A percentile compares a stretch with the other conserved stretches of the same genome.
These are phyloP conservation scores for Primulina huaijiensis DNA, from an alignment of 257 asterid species.

Conservation along the genomic window DNA sequence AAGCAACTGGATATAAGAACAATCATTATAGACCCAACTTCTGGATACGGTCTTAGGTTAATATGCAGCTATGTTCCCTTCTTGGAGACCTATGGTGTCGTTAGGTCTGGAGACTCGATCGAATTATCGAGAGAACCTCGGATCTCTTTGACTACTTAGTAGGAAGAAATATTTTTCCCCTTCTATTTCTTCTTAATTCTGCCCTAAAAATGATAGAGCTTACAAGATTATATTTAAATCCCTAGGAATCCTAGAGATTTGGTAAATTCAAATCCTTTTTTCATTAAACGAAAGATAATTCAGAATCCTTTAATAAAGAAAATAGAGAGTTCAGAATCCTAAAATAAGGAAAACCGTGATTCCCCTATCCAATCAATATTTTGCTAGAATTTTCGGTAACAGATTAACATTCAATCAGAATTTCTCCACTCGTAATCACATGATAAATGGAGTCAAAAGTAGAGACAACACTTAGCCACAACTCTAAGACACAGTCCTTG, in stretches of 20 bases:
- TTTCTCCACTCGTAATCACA: not conserved
- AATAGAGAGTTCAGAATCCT: no score
- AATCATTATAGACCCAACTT: not conserved
- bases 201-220: not conserved
- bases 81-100: not conserved
- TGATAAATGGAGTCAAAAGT: not conserved
- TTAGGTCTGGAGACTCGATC: not conserved
- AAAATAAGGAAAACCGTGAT: no score
- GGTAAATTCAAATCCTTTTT: no score
- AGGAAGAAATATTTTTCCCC: not conserved
- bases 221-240: not conserved
- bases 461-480: conserved; percentile 4
- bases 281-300: no score
- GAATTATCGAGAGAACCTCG: not conserved
- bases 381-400: no score
- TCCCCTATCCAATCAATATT: no score
- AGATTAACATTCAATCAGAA: not conserved
- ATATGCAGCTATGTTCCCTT: not conserved
- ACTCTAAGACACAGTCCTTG: not conserved
- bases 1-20: not conserved
- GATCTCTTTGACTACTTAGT: not conserved
- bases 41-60: not conserved
- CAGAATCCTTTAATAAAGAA: no score
- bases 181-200: not conserved
- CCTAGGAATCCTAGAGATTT: not conserved